Percentiles rank a stretch among this genome's conserved stretches.
These are phyloP conservation scores for Delitschia confertaspora DNA, from an alignment of 495 filamentous ascomycete genomes.

Conservation along the genomic window DNA sequence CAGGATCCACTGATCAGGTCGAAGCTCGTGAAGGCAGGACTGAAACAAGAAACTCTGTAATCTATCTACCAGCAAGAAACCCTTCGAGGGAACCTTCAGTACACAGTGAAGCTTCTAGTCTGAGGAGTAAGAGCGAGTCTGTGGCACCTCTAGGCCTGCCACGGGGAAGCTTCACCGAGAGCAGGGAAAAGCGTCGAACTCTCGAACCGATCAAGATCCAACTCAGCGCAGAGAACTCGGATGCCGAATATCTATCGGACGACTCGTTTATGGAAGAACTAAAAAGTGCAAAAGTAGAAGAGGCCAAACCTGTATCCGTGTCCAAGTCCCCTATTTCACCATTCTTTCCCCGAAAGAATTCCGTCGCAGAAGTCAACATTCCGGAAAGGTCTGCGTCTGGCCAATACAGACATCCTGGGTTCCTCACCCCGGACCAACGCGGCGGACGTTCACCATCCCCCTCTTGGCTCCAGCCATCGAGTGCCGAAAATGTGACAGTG, in stretches of 20 bases:
- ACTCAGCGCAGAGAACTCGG: conserved; percentile 32
- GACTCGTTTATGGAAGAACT: conserved; percentile 88
- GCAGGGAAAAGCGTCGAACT: conserved; percentile 28
- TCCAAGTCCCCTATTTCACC: conserved; percentile 75
- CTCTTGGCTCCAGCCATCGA: conserved; percentile 16
- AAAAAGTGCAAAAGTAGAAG: conserved; percentile 68
- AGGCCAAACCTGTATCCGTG: conserved; percentile 75
- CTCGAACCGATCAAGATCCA: conserved; percentile 32
- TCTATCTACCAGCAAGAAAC: no score
- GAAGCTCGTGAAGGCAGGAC: conserved; percentile 1
- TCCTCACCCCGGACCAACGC: conserved; percentile 13
- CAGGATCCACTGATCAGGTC: not conserved
- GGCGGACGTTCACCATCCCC: conserved; percentile 14
- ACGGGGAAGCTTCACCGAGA: conserved; percentile 10
- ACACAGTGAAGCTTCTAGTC: not conserved
- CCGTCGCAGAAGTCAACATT: conserved; percentile 22
- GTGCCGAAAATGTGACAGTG: conserved; percentile 34
- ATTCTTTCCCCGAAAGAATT: conserved; percentile 44
- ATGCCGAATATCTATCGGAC: conserved; percentile 62
- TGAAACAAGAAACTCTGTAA: conserved; percentile 15
- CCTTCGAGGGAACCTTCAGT: not conserved
- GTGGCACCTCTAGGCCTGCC: conserved; percentile 1
- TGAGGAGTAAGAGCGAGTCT: conserved; percentile 8
- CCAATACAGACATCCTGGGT: conserved; percentile 9
- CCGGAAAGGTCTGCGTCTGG: conserved; percentile 6